Evolutionary conservation across 192 early-diverging fungal species (phyloP).

Genomic region (Coemansia umbellata): DNA sequence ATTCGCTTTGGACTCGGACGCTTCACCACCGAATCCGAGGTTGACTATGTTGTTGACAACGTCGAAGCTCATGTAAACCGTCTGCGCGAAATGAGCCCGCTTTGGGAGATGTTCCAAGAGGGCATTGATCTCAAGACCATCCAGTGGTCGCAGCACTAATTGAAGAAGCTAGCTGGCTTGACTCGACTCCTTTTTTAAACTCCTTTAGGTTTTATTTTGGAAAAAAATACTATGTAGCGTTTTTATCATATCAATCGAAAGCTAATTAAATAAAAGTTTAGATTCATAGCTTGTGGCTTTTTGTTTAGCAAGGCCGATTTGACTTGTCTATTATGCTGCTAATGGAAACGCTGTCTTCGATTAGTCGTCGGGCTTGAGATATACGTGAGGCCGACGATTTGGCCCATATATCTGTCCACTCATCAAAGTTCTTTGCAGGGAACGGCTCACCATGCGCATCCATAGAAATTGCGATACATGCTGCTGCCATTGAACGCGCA

Average conservation of each 20-base stretch:
- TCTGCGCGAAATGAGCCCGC: slow-evolving; percentile 91
- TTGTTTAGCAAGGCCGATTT: no score
- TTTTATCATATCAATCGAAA: background rate
- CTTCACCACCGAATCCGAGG: slow-evolving; percentile 93
- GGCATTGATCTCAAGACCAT: slow-evolving; percentile 89
- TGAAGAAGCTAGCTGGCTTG: no score
- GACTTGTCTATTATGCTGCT: no score
- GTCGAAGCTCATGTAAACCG: slow-evolving; percentile 80
- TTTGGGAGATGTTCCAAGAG: slow-evolving; percentile 98
- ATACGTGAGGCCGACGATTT: slow-evolving; percentile 8
- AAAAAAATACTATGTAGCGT: background rate
- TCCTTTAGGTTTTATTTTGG: no score
- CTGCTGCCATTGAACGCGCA: slow-evolving; percentile 16
- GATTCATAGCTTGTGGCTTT: no score
- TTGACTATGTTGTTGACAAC: slow-evolving; percentile 82
- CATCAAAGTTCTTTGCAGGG: slow-evolving; percentile 15
- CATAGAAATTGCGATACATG: slow-evolving; percentile 20
- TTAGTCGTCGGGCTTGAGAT: background rate
- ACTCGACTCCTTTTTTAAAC: no score
- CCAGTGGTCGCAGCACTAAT: slow-evolving; percentile 84
- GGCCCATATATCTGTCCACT: slow-evolving; percentile 37
- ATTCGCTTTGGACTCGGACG: slow-evolving; percentile 96
- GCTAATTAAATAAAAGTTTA: no score
- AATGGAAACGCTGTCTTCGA: slow-evolving; percentile 6
- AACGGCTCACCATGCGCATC: slow-evolving; percentile 1